These are phyloP conservation scores for Nakazawaea wickerhamii DNA, from an alignment of 805 yeast species.

Conservation along the genomic window DNA sequence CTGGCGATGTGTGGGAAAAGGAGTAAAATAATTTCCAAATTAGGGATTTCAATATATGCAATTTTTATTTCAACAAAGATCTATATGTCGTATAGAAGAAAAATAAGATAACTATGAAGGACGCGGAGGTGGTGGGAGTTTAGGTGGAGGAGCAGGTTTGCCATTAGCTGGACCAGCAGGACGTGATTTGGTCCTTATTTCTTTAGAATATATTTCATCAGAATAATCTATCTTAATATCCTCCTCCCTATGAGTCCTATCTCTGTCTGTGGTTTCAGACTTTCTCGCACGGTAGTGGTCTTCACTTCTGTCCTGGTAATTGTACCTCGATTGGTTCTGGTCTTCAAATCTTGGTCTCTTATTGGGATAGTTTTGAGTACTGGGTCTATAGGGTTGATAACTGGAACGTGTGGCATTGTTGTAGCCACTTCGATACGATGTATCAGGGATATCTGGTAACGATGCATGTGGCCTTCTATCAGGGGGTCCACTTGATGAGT, in stretches of 20 bases:
- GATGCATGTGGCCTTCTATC: background rate
- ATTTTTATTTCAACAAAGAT: too few relatives aligned
- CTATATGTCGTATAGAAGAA: too few relatives aligned
- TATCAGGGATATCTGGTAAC: background rate
- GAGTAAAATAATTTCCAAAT: too few relatives aligned
- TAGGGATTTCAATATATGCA: too few relatives aligned
- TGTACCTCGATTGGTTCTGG: background rate
- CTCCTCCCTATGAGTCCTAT: background rate
- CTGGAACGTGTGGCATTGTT: background rate
- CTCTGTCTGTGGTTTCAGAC: background rate
- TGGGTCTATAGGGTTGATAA: background rate
- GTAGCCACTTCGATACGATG: background rate
- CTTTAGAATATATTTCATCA: background rate
- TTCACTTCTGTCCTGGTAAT: background rate
- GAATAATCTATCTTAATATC: conserved; percentile 9
- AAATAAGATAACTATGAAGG: background rate
- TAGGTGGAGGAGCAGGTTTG: background rate
- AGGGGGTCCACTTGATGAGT: background rate
- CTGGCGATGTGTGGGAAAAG: too few relatives aligned
- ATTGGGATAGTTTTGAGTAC: background rate
- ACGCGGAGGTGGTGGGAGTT: background rate
- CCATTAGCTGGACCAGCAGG: background rate
- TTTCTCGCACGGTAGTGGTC: background rate
- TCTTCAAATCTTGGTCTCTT: conserved; percentile 3
- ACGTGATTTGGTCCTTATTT: background rate